phyloP scores from a whole-genome alignment of 176 grass and related monocot species.

The Musa itinerans region DNA sequence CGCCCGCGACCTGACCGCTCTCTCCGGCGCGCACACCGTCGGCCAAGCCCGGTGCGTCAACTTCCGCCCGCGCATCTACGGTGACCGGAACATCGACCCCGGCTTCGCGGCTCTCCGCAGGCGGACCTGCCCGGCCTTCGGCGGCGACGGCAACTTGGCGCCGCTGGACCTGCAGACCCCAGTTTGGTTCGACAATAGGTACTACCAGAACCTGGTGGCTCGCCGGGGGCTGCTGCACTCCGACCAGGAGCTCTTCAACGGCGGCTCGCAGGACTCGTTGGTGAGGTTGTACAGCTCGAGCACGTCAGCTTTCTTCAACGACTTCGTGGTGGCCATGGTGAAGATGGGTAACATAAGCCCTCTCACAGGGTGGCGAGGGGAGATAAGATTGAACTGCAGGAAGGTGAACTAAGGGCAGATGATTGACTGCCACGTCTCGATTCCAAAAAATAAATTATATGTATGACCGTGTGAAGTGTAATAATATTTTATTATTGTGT shows the following conservation, averaged over 20 bases:
- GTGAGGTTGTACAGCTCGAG: conserved; percentile 48
- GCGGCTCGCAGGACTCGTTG: conserved; percentile 35
- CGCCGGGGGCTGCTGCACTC: conserved; percentile 62
- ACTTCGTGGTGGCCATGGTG: conserved; percentile 58
- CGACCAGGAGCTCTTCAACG: conserved; percentile 81
- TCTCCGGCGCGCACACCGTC: conserved; percentile 62
- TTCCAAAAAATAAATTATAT: too few relatives aligned
- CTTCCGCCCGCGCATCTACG: conserved; percentile 46
- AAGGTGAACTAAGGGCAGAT: conserved; percentile 30
- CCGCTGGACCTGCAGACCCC: conserved; percentile 31
- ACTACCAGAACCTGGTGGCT: conserved; percentile 47
- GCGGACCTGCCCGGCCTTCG: conserved; percentile 23
- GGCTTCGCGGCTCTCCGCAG: conserved; percentile 1
- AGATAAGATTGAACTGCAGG: conserved; percentile 74
- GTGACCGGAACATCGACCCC: conserved; percentile 31
- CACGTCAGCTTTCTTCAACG: conserved; percentile 28
- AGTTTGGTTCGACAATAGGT: conserved; percentile 39
- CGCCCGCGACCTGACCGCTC: conserved; percentile 51
- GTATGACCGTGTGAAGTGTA: not conserved
- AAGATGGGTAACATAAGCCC: conserved; percentile 49
- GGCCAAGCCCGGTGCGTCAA: conserved; percentile 37
- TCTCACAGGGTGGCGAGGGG: conserved; percentile 36
- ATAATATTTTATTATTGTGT: not conserved
- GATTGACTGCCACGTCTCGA: too few relatives aligned
- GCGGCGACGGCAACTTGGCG: conserved; percentile 24